These are phyloP conservation scores for Pestalotiopsis sp. DNA, from an alignment of 2,329 filamentous ascomycete species.

Conservation along the genomic window DNA sequence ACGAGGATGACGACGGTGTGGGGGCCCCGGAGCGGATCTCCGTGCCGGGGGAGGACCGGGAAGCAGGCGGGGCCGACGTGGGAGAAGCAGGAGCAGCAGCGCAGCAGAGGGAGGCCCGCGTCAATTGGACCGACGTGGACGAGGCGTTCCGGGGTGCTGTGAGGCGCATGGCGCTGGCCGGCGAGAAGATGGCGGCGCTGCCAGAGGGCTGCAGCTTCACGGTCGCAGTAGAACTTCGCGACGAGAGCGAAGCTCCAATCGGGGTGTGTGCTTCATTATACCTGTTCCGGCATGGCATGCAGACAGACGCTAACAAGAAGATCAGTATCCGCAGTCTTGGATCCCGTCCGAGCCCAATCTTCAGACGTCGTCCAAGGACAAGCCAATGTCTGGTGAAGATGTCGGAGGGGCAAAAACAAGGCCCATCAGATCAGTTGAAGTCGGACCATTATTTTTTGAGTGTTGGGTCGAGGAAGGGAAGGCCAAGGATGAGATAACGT, in stretches of 20 bases:
- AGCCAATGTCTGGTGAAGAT: slow-evolving; percentile 30
- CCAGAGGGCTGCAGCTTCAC: slow-evolving; percentile 72
- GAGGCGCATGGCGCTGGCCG: slow-evolving; percentile 60
- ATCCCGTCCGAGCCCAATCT: slow-evolving; percentile 54
- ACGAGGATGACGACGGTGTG: slow-evolving; percentile 25
- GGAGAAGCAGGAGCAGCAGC: neutral
- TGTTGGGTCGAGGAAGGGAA: slow-evolving; percentile 64
- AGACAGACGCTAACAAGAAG: neutral
- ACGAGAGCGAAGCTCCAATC: slow-evolving; percentile 58
- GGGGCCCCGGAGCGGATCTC: slow-evolving; percentile 11
- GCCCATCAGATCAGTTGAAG: slow-evolving; percentile 53
- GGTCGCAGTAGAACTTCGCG: slow-evolving; percentile 70
- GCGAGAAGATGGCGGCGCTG: slow-evolving; percentile 55
- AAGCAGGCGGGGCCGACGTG: neutral
- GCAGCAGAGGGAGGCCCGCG: slow-evolving; percentile 1
- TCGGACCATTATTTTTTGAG: slow-evolving; percentile 64
- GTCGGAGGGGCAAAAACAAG: slow-evolving; percentile 42
- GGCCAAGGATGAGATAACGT: slow-evolving; percentile 32
- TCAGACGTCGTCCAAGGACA: slow-evolving; percentile 37
- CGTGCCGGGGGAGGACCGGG: slow-evolving; percentile 14
- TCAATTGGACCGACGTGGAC: slow-evolving; percentile 63
- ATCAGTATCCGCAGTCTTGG: slow-evolving; percentile 60
- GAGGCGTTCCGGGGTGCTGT: slow-evolving; percentile 72
- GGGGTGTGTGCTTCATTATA: slow-evolving; percentile 42
- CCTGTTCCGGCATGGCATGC: neutral